Evolutionary conservation across 2,329 filamentous ascomycete genomes (phyloP).

Genomic region (Bipolaris oryzae): DNA sequence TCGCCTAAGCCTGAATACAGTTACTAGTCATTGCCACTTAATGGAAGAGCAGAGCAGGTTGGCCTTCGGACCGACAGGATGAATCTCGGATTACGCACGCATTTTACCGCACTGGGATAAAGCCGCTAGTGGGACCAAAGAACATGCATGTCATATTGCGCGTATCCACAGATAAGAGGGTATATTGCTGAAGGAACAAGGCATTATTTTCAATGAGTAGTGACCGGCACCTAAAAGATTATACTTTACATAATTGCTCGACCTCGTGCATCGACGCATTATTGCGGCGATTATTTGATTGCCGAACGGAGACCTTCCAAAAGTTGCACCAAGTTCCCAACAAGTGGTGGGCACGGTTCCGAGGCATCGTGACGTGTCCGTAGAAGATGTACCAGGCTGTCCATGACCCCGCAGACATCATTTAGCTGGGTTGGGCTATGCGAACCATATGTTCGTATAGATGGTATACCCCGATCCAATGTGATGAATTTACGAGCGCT

Average conservation of each 20-base stretch:
- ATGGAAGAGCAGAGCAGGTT: too few relatives aligned
- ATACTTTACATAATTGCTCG: background rate
- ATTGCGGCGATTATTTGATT: slow-evolving; percentile 37
- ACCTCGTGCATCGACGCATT: slow-evolving; percentile 1
- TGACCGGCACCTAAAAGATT: too few relatives aligned
- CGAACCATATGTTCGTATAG: slow-evolving; percentile 49
- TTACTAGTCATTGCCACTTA: background rate
- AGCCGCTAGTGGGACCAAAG: background rate
- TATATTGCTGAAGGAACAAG: too few relatives aligned
- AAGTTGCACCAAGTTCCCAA: slow-evolving; percentile 70
- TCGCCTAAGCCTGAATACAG: background rate
- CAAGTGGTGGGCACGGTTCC: slow-evolving; percentile 60
- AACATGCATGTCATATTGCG: too few relatives aligned
- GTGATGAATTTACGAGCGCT: slow-evolving; percentile 64
- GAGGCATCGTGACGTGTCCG: slow-evolving; percentile 55
- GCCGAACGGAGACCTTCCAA: slow-evolving; percentile 66
- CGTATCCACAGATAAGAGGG: too few relatives aligned
- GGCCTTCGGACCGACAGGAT: background rate
- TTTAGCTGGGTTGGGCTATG: slow-evolving; percentile 50
- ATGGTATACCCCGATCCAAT: slow-evolving; percentile 61
- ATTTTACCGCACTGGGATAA: background rate
- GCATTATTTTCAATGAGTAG: background rate
- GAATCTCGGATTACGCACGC: background rate
- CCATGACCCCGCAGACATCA: slow-evolving; percentile 65
- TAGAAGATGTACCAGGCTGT: slow-evolving; percentile 63